Base-by-base conservation (phyloP, 495 filamentous ascomycete genomes). In the Neurospora tetraspora region DNA sequence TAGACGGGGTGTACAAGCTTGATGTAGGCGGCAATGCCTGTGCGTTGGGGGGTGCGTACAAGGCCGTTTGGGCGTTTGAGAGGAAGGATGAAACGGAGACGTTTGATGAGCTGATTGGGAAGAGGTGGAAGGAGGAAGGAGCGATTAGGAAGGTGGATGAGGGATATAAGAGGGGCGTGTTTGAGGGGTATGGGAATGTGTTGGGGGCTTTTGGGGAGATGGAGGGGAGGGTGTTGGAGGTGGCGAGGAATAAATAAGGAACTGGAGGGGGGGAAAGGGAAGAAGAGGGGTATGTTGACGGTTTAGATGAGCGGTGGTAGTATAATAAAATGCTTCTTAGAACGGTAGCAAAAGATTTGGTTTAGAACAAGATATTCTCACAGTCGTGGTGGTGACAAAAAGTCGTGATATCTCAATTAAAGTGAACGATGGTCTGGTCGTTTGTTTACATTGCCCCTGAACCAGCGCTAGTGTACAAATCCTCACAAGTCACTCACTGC, bases 21-120 rank as follows among this genome's bases (percentile, higher is more conserved):
- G 94, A 98, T 80, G 91, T 98, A 31, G 94, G 95, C n/a, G 93
- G 94, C 7, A 97, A 97, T 82, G 94, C 96, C 38, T 99, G 96
- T 81, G 96, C 94, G 23, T 81, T 99, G 10, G 96, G 94, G 12
- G 94, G 93, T 20, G 96, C 95, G n/a, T 97, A 99, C 80, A 97
- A 97, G 83, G 95, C 96, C 69, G 91, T 94, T 0, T 99, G 96
- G 96, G 93, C 90, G 1, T 83, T 93, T 39, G 94, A 97, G 83
- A 83, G 93, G 39, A 82, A 91, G 53, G 77, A 80, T 27, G 77
- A 75, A 7, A 87, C 87, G 34, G 89, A 97, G 86, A 91, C 87
- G 11, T 99, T 98, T 84, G 96, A 98, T 78, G 89, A 94, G 43
- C 84, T 96, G 74, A 89, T 99, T 61, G 92, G 90, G 2, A 79